A percentile compares a stretch with the other conserved stretches of the same genome.
phyloP scores from a whole-genome alignment of 2,329 filamentous ascomycete species.

The Nannizzia gypsea region DNA sequence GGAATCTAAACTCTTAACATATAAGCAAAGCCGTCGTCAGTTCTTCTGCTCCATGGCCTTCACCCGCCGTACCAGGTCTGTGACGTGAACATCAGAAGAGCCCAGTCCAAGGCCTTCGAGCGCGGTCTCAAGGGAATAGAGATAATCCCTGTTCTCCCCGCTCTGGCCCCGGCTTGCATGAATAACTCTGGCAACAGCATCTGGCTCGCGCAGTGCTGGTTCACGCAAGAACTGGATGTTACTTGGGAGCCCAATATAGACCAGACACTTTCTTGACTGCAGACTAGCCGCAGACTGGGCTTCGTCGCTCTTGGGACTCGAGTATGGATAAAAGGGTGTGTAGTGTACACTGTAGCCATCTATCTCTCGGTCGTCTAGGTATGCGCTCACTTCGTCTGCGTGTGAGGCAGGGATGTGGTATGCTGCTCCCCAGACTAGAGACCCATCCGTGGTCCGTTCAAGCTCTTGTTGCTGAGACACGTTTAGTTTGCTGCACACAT shows the following conservation, averaged over 20 bases:
- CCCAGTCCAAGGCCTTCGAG: slow-evolving; percentile 60
- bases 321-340: slow-evolving; percentile 63
- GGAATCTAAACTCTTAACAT: neutral
- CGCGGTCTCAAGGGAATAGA: slow-evolving; percentile 66
- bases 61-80: slow-evolving; percentile 64
- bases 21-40: neutral
- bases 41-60: slow-evolving; percentile 24
- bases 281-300: slow-evolving; percentile 1
- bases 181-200: slow-evolving; percentile 70
- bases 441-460: slow-evolving; percentile 22
- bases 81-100: slow-evolving; percentile 73
- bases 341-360: slow-evolving; percentile 95
- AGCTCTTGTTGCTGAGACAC: slow-evolving; percentile 22
- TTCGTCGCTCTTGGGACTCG: slow-evolving; percentile 25
- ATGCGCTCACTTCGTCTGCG: slow-evolving; percentile 70
- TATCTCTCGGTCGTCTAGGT: slow-evolving; percentile 93
- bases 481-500: neutral
- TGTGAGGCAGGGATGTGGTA: slow-evolving; percentile 66
- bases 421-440: slow-evolving; percentile 73
- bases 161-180: slow-evolving; percentile 65
- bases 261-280: slow-evolving; percentile 47
- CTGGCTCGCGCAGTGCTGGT: slow-evolving; percentile 54
- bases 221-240: slow-evolving; percentile 74
- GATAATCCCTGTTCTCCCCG: slow-evolving; percentile 80
- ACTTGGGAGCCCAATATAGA: slow-evolving; percentile 87